phyloP scores from a whole-genome alignment of 2,329 filamentous ascomycete species.

The Fusarium redolens region DNA sequence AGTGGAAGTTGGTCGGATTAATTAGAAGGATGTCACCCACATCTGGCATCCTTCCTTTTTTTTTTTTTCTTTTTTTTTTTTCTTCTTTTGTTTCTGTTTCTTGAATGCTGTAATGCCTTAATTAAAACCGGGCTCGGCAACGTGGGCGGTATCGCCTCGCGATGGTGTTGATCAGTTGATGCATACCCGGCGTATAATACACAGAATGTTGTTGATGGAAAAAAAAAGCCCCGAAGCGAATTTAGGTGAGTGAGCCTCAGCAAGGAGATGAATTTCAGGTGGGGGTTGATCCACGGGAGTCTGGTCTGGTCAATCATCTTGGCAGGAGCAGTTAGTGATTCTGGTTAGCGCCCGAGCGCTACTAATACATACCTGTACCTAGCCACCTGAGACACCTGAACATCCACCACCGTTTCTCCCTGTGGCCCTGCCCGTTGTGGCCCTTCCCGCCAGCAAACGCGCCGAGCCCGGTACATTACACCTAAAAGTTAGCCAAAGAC shows the following conservation, averaged over 20 bases:
- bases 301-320: neutral
- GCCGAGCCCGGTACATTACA: neutral
- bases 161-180: neutral
- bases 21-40: constrained; percentile 4
- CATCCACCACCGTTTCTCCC: constrained; percentile 27
- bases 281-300: neutral
- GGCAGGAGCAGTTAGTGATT: neutral
- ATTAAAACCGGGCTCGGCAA: constrained; percentile 16
- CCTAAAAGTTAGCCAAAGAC: neutral
- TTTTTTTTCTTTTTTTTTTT: neutral
- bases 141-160: constrained; percentile 7
- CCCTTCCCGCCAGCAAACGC: constrained; percentile 6
- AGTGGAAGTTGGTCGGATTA: constrained; percentile 10
- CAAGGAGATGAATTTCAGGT: constrained; percentile 1
- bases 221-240: constrained; percentile 23
- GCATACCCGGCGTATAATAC: constrained; percentile 20
- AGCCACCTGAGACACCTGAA: constrained; percentile 39
- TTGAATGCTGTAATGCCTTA: neutral
- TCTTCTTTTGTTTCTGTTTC: constrained; percentile 1
- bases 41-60: neutral
- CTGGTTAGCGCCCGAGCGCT: constrained; percentile 12
- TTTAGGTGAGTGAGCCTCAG: constrained; percentile 7
- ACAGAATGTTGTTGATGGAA: constrained; percentile 38
- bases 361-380: neutral
- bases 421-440: constrained; percentile 6